These are phyloP conservation scores for Hirschfeldia incana DNA, from an alignment of 345 rosid genomes.

Conservation along the genomic window DNA sequence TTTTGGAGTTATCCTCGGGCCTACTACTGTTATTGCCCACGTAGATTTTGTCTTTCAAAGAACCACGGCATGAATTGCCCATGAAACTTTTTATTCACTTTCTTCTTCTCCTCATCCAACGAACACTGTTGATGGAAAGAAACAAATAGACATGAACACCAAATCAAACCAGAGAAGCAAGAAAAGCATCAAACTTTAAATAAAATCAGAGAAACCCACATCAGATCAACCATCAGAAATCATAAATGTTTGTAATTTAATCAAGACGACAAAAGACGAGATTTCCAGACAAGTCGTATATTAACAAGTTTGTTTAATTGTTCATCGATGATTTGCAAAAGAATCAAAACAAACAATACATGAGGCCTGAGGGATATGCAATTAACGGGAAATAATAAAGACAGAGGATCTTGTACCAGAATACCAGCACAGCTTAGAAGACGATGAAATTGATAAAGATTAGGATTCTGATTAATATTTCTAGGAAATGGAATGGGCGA, in stretches of 20 bases:
- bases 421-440: neutral
- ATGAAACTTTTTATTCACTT: conserved; percentile 51
- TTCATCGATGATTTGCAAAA: conserved; percentile 16
- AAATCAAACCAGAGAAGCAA: conserved; percentile 23
- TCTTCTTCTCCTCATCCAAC: conserved; percentile 46
- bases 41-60: conserved; percentile 71
- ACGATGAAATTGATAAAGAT: conserved; percentile 20
- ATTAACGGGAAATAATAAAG: neutral
- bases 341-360: neutral
- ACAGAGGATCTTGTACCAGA: conserved; percentile 37
- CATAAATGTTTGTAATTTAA: neutral
- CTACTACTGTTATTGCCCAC: conserved; percentile 61
- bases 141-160: neutral
- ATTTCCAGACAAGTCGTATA: conserved; percentile 21
- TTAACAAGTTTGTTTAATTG: conserved; percentile 6
- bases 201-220: conserved; percentile 13
- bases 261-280: neutral
- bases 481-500: neutral
- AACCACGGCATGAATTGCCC: conserved; percentile 99
- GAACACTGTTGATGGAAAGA: conserved; percentile 11
- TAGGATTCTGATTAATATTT: conserved; percentile 15
- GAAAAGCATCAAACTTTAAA: conserved; percentile 17
- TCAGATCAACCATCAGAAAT: conserved; percentile 30
- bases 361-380: neutral
- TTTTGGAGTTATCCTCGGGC: conserved; percentile 63